phyloP scores from a whole-genome alignment of 225 moss, liverwort and hornwort genomes.

The Marchantia paleacea region DNA sequence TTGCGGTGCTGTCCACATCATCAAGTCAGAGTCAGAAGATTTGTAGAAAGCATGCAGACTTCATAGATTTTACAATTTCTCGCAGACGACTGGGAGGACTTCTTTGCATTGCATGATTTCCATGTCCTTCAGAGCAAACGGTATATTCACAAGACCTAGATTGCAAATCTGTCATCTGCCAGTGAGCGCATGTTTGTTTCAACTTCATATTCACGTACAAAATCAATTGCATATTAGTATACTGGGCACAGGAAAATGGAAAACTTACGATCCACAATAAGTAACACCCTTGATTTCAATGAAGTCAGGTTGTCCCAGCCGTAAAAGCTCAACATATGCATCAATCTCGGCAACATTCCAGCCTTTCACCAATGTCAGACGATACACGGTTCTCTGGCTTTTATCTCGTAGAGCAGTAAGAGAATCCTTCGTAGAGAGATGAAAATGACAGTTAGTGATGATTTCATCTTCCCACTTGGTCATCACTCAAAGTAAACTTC shows the following conservation, averaged over 20 bases:
- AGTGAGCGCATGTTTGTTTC: background rate
- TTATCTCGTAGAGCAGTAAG: slow-evolving; percentile 77
- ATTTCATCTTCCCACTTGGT: too few species aligned
- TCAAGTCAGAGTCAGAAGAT: background rate
- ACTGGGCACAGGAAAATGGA: background rate
- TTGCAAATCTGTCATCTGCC: background rate
- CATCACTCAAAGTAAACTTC: too few species aligned
- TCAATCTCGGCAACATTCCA: slow-evolving; percentile 94
- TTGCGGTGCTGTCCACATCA: slow-evolving; percentile 57
- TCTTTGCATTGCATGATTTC: background rate
- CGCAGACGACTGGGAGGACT: too few species aligned
- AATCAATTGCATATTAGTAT: background rate
- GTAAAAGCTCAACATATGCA: slow-evolving; percentile 83
- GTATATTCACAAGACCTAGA: background rate
- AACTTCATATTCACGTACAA: too few species aligned
- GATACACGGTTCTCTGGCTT: slow-evolving; percentile 88
- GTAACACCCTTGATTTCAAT: slow-evolving; percentile 99
- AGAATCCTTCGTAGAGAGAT: slow-evolving; percentile 54
- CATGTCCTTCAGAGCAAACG: background rate
- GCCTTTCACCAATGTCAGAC: slow-evolving; percentile 91
- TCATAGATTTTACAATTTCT: too few species aligned
- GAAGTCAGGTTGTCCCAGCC: slow-evolving; percentile 86
- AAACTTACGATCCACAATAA: slow-evolving; percentile 91
- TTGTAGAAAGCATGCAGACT: background rate
- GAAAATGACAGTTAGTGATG: too few species aligned